Conservation (phyloP, 1,284 basidiomycete species). For the Trametes pubescens region DNA sequence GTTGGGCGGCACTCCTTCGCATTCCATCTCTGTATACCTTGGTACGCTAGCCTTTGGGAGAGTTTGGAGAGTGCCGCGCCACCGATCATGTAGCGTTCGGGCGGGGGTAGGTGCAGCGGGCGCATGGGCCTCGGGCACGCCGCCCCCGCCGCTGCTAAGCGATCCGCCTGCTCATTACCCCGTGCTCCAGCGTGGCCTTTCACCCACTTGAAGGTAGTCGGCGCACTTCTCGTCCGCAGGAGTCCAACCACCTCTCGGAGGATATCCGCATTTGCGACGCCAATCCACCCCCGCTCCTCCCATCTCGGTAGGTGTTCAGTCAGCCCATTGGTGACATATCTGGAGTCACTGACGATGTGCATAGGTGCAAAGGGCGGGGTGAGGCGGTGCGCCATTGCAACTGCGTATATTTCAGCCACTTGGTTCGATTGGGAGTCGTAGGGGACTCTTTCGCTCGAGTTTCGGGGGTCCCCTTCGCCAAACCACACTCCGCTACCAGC, state of each 20-base stretch:
- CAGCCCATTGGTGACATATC: neutral
- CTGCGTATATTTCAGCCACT: neutral
- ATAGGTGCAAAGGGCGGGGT: neutral
- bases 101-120: too few species aligned
- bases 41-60: neutral
- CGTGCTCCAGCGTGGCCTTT: neutral
- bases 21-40: too few species aligned
- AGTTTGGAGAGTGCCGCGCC: neutral
- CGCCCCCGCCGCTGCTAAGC: neutral
- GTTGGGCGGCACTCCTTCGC: too few species aligned
- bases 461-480: neutral
- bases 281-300: neutral
- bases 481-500: neutral
- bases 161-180: neutral
- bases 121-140: too few species aligned
- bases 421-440: neutral
- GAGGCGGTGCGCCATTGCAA: neutral
- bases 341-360: neutral
- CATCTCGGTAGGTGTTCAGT: neutral
- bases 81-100: neutral
- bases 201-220: neutral
- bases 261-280: neutral
- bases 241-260: neutral
- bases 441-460: neutral
- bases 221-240: neutral